Evolutionary conservation across 208 protist species (phyloP).

Genomic region (Crithidia sp.): DNA sequence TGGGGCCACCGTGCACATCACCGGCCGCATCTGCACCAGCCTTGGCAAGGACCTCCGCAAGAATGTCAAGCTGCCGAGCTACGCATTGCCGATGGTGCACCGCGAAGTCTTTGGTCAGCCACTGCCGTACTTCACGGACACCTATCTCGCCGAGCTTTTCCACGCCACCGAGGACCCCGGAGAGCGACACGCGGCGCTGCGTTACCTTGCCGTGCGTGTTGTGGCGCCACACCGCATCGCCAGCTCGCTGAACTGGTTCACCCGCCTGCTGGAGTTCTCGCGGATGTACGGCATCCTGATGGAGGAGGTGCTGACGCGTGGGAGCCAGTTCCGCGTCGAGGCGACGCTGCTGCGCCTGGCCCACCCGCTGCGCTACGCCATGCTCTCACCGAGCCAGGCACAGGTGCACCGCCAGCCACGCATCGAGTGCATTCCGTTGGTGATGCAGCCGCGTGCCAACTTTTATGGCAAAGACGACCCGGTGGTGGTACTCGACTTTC

Average conservation of each 20-base stretch:
- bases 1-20: constrained; percentile 48
- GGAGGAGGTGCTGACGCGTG: constrained; percentile 75
- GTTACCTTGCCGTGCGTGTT: constrained; percentile 52
- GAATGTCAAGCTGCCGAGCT: constrained; percentile 53
- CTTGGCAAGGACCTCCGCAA: constrained; percentile 70
- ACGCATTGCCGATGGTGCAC: constrained; percentile 68
- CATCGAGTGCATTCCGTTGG: constrained; percentile 79
- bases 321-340: constrained; percentile 89
- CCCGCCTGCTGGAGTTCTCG: constrained; percentile 60
- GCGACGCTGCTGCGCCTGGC: constrained; percentile 78
- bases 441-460: constrained; percentile 75
- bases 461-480: constrained; percentile 83
- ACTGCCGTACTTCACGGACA: constrained; percentile 75
- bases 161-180: not conserved
- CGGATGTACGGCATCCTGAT: constrained; percentile 85
- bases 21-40: constrained; percentile 67
- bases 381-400: constrained; percentile 63
- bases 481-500: constrained; percentile 99
- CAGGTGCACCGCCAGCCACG: constrained; percentile 74
- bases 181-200: constrained; percentile 42
- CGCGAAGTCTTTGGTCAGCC: constrained; percentile 46
- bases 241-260: constrained; percentile 65
- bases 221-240: constrained; percentile 63
- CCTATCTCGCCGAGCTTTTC: constrained; percentile 54
- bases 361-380: constrained; percentile 62